Evolutionary conservation across 164 flowering plant species (phyloP), one percentile per base, ranked within the genome.

Genomic region (Buxus sempervirens): DNA sequence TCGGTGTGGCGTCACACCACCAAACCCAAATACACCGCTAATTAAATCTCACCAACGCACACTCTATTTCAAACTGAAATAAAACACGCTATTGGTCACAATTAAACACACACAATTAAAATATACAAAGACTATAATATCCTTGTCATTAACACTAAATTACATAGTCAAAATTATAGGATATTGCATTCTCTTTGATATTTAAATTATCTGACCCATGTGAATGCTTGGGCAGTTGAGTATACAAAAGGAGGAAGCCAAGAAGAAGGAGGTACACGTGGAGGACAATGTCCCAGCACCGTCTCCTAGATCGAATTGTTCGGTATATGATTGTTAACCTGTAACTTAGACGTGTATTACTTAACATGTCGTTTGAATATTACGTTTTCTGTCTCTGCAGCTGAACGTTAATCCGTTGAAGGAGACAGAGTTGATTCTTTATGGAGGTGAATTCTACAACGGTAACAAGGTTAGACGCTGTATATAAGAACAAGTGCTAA

Each of bases 401-500:
- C 75, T 95, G 55, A 89, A 55, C 48, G 78, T 95, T 63, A 95
- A 95, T 81, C 98, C 99, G 5, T 66, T 84, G 79, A 95, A 92
- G 73, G 99, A 95, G 76, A 85, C 94, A 0, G 99, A 95, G 62
- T 67, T 95, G 82, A 89, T 95, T 9, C 70, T 95, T 0, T 92
- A 89, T 71, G 99, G 99, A 0, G 99, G 99, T 51, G 99, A 95
- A 83, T 95, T 85, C 74, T 95, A 95, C 88, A 95, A 95, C 72
- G 99, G 99, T 20, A 84, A 73, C 69, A 95, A 90, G 97, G 99
- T 94, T 59, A 68, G 83, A 36, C n/a, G 54, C 22, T 59, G 12
- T 55, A 32, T 32, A 3, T 32, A 3, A 32, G 38, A 32, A 32
- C 38, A 32, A 32, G 7, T 32, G 38, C 38, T 7, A 32, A 32